Evolutionary conservation across 305 asterid genomes (phyloP), one percentile per base, ranked within the genome.

Genomic region (Solanum chacoense): DNA sequence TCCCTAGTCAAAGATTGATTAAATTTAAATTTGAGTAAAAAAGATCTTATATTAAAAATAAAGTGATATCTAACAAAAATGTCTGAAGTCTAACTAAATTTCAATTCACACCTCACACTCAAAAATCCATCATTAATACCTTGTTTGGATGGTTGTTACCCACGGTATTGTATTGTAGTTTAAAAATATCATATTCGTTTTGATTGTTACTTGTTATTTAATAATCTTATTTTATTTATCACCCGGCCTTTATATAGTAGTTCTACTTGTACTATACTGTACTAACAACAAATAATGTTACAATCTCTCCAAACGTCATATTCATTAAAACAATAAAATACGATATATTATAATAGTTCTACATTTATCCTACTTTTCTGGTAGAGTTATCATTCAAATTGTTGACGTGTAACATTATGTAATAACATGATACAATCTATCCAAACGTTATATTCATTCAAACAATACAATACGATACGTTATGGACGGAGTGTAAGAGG

Each of bases 31-130:
- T 63, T 63, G 6, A 0, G 13, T 63, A 63, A 63, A 4, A 63
- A 63, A 63, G 1, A 9, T 22, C 4, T 63, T 63, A 63, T 63
- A 63, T 7, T 9, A 22, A 22, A 4, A 1, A n/a, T 63, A 63
- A 4, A 63, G 13, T 3, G 3, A 63, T 63, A 2, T 63, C 29
- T 63, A 22, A 10, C 14, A 63, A 63, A 59, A 63, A 63, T 63
- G 5, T n/a, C 3, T 1, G 0, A 22, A 9, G 72, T 22, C 72
- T n/a, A 63, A 63, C 13, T 63, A 63, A 63, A 63, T 35, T 76
- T 20, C 13, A 35, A 16, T 76, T 35, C 6, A 1, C 0, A 18
- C 3, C 1, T 35, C 6, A 1, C 0, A 9, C 3, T 12, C 2
- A 18, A 6, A 75, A 75, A 18, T 1, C 4, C 11, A 14, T 74